These are phyloP conservation scores for Capsella bursapastoris DNA, from an alignment of 345 rosid genomes.

Conservation along the genomic window DNA sequence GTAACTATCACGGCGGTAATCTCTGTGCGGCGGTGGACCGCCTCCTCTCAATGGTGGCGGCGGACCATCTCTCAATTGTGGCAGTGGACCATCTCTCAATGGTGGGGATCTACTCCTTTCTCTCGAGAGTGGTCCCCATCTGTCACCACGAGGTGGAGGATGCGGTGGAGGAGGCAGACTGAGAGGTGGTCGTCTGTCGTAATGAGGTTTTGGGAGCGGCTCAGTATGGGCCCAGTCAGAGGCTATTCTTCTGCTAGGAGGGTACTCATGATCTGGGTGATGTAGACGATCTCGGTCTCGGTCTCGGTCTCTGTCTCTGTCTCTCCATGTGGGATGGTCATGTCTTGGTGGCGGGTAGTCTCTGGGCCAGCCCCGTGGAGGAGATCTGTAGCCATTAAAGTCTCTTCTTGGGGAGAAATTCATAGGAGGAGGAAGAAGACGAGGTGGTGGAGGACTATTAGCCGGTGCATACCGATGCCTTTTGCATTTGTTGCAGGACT, in stretches of 20 bases:
- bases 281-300: constrained; percentile 60
- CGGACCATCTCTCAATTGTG: constrained; percentile 55
- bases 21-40: constrained; percentile 56
- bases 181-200: constrained; percentile 59
- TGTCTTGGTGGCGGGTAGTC: constrained; percentile 69
- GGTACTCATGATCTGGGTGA: constrained; percentile 59
- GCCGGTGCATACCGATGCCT: constrained; percentile 60
- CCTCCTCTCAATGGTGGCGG: constrained; percentile 64
- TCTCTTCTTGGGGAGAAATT: constrained; percentile 68
- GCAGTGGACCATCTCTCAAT: constrained; percentile 61
- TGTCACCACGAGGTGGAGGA: constrained; percentile 51
- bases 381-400: constrained; percentile 70
- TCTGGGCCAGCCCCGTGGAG: constrained; percentile 75
- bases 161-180: constrained; percentile 52
- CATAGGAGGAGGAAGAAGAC: constrained; percentile 64
- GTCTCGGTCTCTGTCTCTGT: constrained; percentile 61
- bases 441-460: constrained; percentile 60
- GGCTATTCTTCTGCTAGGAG: constrained; percentile 59
- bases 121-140: constrained; percentile 69
- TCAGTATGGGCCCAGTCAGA: constrained; percentile 60
- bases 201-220: constrained; percentile 64
- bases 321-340: constrained; percentile 54
- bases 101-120: constrained; percentile 85
- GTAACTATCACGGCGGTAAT: constrained; percentile 59
- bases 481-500: constrained; percentile 75